phyloP scores from a whole-genome alignment of 352 stramenopile genomes.

The Globisporangium spiculum region DNA sequence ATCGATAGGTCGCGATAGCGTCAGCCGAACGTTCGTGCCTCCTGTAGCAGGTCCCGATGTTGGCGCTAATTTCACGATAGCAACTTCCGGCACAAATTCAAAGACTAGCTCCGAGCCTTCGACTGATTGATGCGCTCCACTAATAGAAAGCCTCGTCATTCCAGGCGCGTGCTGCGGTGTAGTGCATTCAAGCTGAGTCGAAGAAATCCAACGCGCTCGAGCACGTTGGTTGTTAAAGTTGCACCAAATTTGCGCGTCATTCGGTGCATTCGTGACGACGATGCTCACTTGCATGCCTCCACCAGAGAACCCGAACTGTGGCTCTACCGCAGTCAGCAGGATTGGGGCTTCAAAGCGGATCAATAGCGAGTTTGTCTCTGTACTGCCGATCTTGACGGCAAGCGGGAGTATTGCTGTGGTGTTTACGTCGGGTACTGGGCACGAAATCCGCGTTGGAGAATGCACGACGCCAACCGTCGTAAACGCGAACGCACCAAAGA shows the following conservation, averaged over 20 bases:
- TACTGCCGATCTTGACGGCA: slow-evolving; percentile 13
- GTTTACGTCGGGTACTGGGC: slow-evolving; percentile 22
- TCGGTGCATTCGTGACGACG: slow-evolving; percentile 15
- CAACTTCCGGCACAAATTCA: slow-evolving; percentile 29
- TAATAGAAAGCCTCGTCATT: slow-evolving; percentile 18
- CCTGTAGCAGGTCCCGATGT: slow-evolving; percentile 21
- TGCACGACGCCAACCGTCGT: slow-evolving; percentile 11
- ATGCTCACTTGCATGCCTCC: slow-evolving; percentile 27
- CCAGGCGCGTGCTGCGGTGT: slow-evolving; percentile 25
- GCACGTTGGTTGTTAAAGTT: slow-evolving; percentile 25
- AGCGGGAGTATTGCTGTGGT: slow-evolving; percentile 19
- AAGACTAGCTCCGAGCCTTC: slow-evolving; percentile 21
- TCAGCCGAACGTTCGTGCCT: slow-evolving; percentile 27
- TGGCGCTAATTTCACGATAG: slow-evolving; percentile 23
- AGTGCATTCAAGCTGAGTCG: slow-evolving; percentile 21
- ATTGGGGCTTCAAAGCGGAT: slow-evolving; percentile 31
- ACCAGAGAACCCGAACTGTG: slow-evolving; percentile 29
- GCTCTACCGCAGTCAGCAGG: slow-evolving; percentile 13
- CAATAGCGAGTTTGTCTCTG: slow-evolving; percentile 31
- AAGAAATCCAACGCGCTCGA: slow-evolving; percentile 18
- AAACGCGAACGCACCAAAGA: slow-evolving; percentile 20
- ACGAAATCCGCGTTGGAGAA: slow-evolving; percentile 9
- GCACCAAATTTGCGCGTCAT: slow-evolving; percentile 19
- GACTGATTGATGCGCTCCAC: slow-evolving; percentile 12
- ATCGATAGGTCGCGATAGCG: slow-evolving; percentile 21